Base-by-base conservation (phyloP, 495 filamentous ascomycete genomes). In the Ramalina intermedia region DNA sequence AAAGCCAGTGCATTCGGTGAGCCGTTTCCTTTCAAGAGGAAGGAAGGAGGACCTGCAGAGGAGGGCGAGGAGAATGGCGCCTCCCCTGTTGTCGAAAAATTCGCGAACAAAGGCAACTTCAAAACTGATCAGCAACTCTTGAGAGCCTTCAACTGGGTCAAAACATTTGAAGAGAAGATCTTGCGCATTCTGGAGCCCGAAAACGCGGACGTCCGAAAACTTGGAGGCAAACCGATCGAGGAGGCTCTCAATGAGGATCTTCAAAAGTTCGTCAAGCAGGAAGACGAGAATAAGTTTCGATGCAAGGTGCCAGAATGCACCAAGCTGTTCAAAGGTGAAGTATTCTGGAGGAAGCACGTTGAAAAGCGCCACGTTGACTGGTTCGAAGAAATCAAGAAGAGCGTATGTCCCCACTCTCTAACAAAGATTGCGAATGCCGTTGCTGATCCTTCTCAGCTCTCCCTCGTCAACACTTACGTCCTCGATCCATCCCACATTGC, bases 61-160 rank as follows among this genome's bases (percentile, higher is more conserved):
- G 84, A 85, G 13, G 73, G 76, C 24, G 69, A 64, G 9, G 84
- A 87, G 54, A 78, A 80, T 37, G 74, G 72, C 35, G 66, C 71
- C 8, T 75, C 79, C 3, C 71, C 77, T 14, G 73, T 76, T 3
- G 75, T 76, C 14, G 76, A 83, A 53, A 85, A 81, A 53, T 80
- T 79, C 37, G 74, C 75, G 36, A 81, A 79, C 26, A 75, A 75
- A 37, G n/a, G 6, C 44, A 72, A 65, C 26, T 73, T 75, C 43
- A 94, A 94, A 64, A 75, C 78, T 1, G 88, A 95, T 56, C 82
- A 90, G 57, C 93, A 96, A 65, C 75, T 96, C 27, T 83, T 86
- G 59, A 79, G 93, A 39, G 93, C 91, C 1, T 94, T 87, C 68
- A 99, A 99, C 56, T 96, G 93, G 93, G 94, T 96, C n/a, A 90